Evolutionary conservation across 495 filamentous ascomycete species (phyloP).

Genomic region (Penicillium canescens): DNA sequence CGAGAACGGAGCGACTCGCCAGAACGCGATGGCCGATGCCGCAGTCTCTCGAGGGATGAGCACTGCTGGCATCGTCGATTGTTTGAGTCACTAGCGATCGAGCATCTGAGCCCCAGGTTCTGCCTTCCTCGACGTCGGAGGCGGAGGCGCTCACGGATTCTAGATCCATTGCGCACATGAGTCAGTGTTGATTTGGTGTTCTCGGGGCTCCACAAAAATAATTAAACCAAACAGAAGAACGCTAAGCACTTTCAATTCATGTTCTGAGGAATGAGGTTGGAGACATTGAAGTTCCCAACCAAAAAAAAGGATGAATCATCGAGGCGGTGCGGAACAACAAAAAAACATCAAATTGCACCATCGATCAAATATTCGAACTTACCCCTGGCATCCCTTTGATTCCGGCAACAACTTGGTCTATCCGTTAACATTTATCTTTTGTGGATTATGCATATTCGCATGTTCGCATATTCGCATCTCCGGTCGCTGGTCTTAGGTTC

Average conservation of each 20-base stretch:
- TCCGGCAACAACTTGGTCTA: conserved; percentile 21
- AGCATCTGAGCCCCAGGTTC: conserved; percentile 40
- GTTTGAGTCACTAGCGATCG: conserved; percentile 12
- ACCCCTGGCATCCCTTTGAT: conserved; percentile 26
- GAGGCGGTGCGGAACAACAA: conserved; percentile 20
- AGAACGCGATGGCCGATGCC: conserved; percentile 49
- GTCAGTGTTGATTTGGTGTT: conserved; percentile 1
- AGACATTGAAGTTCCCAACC: background rate
- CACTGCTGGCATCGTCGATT: conserved; percentile 10
- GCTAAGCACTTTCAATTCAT: background rate
- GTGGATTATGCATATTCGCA: background rate
- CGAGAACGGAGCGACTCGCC: conserved; percentile 47
- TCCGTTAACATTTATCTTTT: background rate
- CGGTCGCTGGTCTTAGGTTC: background rate
- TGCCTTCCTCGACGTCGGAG: conserved; percentile 44
- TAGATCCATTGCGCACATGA: conserved; percentile 32
- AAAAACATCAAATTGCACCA: conserved; percentile 25
- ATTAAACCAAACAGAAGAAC: conserved; percentile 4
- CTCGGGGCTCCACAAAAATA: conserved; percentile 1
- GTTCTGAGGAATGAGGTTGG: background rate
- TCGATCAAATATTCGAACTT: conserved; percentile 31
- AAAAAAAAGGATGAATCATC: conserved; percentile 18
- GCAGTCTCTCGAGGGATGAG: conserved; percentile 31
- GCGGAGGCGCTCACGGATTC: conserved; percentile 41
- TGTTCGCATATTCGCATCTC: conserved; percentile 14